Evolutionary conservation across 495 filamentous ascomycete genomes (phyloP).

Genomic region (Platismatia glauca): DNA sequence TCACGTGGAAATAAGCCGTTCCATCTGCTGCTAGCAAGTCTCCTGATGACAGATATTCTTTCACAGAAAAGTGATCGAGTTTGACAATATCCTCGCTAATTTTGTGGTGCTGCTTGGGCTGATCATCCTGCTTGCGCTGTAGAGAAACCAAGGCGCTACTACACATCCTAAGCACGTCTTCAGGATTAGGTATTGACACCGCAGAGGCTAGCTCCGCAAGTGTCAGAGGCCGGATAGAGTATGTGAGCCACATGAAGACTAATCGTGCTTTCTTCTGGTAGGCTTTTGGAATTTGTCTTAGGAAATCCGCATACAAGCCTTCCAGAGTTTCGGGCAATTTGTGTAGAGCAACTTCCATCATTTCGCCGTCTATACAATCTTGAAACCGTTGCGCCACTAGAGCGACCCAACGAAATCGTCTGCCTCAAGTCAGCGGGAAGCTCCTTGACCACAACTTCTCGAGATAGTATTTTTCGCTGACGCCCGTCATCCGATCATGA

Average conservation of each 20-base stretch:
- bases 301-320: not conserved
- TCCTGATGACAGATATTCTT: not conserved
- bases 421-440: not conserved
- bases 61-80: slow-evolving; percentile 7
- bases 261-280: not conserved
- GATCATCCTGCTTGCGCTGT: not conserved
- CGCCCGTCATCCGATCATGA: not conserved
- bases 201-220: slow-evolving; percentile 1
- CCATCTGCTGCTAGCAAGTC: not conserved
- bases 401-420: slow-evolving; percentile 5
- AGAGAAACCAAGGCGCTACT: slow-evolving; percentile 2
- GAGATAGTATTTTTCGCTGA: not conserved
- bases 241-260: slow-evolving; percentile 1
- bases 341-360: not conserved
- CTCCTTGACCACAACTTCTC: not conserved
- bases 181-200: not conserved
- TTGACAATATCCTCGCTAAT: not conserved
- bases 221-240: not conserved
- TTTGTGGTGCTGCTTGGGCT: not conserved
- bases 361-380: not conserved
- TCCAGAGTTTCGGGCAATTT: not conserved
- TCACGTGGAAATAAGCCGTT: not conserved
- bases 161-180: slow-evolving; percentile 1
- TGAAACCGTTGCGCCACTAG: not conserved
- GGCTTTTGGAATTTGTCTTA: not conserved